Evolutionary conservation across 2,329 filamentous ascomycete species (phyloP).

Genomic region (Colletotrichum scovillei): DNA sequence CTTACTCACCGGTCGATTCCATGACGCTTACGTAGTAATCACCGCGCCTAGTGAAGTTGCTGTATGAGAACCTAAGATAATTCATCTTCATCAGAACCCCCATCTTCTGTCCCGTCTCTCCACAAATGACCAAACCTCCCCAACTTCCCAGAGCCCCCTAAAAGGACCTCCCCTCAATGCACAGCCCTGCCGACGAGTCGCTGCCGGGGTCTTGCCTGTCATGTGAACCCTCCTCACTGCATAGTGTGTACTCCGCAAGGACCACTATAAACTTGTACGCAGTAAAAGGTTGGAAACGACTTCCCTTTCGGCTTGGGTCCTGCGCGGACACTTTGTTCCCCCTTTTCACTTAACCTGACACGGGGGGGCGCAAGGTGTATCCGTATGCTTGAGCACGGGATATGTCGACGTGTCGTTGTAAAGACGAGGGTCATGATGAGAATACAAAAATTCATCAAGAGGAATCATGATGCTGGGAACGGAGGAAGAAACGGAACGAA

Average conservation of each 20-base stretch:
- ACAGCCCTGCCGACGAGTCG: conserved; percentile 5
- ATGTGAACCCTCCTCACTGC: neutral
- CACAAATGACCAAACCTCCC: neutral
- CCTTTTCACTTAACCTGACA: conserved; percentile 15
- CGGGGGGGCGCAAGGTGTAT: neutral
- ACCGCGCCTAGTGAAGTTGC: neutral
- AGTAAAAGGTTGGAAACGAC: neutral
- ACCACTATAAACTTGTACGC: neutral
- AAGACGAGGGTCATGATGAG: neutral
- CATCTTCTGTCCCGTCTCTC: neutral
- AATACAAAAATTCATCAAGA: neutral
- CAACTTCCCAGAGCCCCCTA: conserved; percentile 3
- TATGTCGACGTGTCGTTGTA: neutral
- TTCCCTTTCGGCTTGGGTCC: neutral
- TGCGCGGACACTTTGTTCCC: neutral
- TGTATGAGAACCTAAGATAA: no score
- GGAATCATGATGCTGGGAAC: neutral
- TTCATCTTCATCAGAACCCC: neutral
- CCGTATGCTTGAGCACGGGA: neutral
- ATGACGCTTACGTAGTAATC: neutral
- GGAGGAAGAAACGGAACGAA: neutral
- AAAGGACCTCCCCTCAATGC: conserved; percentile 25
- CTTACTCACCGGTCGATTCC: no score
- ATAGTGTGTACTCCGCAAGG: neutral
- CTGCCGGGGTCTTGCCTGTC: neutral